Percentiles rank a stretch among this genome's conserved stretches.
These are phyloP conservation scores for Cercospora sojina DNA, from an alignment of 2,329 filamentous ascomycete genomes.

Conservation along the genomic window DNA sequence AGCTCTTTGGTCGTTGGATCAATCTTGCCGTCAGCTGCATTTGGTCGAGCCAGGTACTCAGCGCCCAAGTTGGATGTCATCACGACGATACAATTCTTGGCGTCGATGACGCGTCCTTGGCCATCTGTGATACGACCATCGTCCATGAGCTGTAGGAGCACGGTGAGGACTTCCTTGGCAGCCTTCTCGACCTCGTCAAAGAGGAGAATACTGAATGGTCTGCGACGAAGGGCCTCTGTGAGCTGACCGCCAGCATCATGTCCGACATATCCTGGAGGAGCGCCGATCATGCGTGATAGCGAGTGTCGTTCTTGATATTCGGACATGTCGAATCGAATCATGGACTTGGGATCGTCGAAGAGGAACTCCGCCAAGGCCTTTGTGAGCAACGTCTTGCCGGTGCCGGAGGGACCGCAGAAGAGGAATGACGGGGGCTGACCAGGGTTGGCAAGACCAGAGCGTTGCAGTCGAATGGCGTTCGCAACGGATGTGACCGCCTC, in stretches of 20 bases:
- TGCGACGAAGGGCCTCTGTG: conserved; percentile 88
- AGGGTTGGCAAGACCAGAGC: conserved; percentile 90
- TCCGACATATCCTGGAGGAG: conserved; percentile 93
- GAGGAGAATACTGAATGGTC: conserved; percentile 94
- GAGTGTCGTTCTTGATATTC: conserved; percentile 98
- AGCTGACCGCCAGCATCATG: conserved; percentile 95
- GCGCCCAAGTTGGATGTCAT: conserved; percentile 98
- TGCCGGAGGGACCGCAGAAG: conserved; percentile 97
- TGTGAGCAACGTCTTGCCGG: conserved; percentile 94
- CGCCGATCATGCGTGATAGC: conserved; percentile 94
- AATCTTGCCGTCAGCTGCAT: conserved; percentile 76
- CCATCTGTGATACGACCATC: conserved; percentile 98
- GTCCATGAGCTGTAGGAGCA: conserved; percentile 98
- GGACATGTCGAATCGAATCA: conserved; percentile 99
- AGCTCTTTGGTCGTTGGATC: conserved; percentile 82
- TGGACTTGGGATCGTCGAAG: conserved; percentile 93
- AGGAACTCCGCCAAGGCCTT: conserved; percentile 97
- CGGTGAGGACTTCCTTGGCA: conserved; percentile 94
- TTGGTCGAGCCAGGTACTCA: conserved; percentile 82
- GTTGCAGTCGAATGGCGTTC: conserved; percentile 91
- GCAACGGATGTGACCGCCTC: conserved; percentile 92
- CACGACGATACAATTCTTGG: conserved; percentile 97
- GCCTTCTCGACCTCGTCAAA: conserved; percentile 99
- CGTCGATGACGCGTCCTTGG: conserved; percentile 91
- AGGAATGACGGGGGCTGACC: conserved; percentile 97